These are phyloP conservation scores for Sporisorium sorghi DNA, from an alignment of 1,284 basidiomycete species.

Conservation along the genomic window DNA sequence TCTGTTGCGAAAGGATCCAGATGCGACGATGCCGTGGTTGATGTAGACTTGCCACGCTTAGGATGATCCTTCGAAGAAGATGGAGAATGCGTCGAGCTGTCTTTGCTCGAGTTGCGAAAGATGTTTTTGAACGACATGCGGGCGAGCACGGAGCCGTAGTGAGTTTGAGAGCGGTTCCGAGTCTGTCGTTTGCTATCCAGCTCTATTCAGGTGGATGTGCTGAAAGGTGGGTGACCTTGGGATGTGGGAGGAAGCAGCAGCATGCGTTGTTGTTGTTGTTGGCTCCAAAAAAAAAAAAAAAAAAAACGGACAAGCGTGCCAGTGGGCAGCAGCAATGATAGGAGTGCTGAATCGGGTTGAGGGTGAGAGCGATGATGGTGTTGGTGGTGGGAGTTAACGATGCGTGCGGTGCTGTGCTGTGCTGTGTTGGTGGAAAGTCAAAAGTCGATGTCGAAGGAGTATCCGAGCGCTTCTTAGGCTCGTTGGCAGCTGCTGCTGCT, in stretches of 20 bases:
- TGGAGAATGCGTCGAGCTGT: constrained; percentile 8
- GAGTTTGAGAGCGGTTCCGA: background rate
- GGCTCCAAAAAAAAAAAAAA: too few species aligned
- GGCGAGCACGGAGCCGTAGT: background rate
- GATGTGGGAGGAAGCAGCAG: background rate
- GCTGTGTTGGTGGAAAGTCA: too few species aligned
- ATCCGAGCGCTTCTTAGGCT: too few species aligned
- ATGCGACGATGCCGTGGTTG: background rate
- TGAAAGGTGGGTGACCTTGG: background rate
- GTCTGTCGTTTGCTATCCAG: background rate
- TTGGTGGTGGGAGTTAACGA: background rate
- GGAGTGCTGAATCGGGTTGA: background rate
- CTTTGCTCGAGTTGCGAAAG: constrained; percentile 39
- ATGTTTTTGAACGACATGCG: constrained; percentile 52
- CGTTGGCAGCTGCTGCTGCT: too few species aligned
- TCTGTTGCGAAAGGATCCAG: constrained; percentile 9
- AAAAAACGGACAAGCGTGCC: background rate
- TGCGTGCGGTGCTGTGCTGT: too few species aligned
- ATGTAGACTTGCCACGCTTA: constrained; percentile 23
- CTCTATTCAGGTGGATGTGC: background rate
- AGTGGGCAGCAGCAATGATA: background rate
- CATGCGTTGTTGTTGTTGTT: background rate
- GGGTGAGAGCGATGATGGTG: background rate
- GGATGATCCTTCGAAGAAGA: constrained; percentile 15
- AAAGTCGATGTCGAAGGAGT: background rate